Evolutionary conservation across 495 filamentous ascomycete genomes (phyloP), one percentile per base, ranked within the genome.

Genomic region (Aspergillus sclerotioniger): DNA sequence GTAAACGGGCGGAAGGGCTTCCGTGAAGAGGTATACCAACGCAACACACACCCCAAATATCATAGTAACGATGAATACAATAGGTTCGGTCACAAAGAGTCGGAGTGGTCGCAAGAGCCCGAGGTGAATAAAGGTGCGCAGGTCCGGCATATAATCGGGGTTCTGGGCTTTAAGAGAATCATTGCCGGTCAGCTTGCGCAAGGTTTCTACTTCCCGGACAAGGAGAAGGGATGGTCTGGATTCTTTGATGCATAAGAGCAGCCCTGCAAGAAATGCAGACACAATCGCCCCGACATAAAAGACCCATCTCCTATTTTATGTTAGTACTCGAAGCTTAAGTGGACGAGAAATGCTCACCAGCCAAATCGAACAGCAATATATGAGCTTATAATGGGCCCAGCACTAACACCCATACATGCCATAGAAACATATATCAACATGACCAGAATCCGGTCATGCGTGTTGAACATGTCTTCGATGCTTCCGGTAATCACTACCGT

Each of bases 11-110:
- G 66, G 62, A 0, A 80, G 49, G 2, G 73, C 70, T 60, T 80
- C 77, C 1, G 78, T 76, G 57, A 80, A 81, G 15, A 82, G 76
- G 52, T 81, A 83, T 20, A 82, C 71, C 21, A 25, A 80, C 62
- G 0, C 70, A 76, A 62, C 71, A 77, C n/a, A 72, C 70, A n/a
- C 71, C 58, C 4, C 78, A 71, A 3, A 65, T 71, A 58, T 77
- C 47, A 73, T 61, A 8, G 76, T 61, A 20, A 77, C 69, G 4
- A 71, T 53, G 32, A 76, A 65, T 16, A 82, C 73, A 20, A 82
- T 76, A 1, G 78, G 78, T 37, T 82, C 78, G 19, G 62, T 69
- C 57, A 73, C 71, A 29, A 78, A 73, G 0, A 82, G 67, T n/a
- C 68, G 65, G 0, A 69, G 43, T 1, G 79, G 78, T 0, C 74